Base-by-base conservation (phyloP, 2,329 filamentous ascomycete species). In the Penicillium sp. region DNA sequence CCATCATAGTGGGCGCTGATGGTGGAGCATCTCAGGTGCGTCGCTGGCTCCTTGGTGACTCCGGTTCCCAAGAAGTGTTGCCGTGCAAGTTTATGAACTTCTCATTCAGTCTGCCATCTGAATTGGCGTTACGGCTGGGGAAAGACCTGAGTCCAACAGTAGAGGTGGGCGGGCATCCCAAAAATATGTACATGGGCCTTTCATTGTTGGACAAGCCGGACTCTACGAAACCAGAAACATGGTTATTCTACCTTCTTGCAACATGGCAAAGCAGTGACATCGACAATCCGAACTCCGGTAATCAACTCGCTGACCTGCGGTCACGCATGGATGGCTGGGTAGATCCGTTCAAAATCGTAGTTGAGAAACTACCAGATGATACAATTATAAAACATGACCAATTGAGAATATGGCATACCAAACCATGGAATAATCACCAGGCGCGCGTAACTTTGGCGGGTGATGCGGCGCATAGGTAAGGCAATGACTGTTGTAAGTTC, bases 11-110 rank as follows among this genome's bases (percentile, higher is more conserved):
- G 5, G 53, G 53, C 20, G 47, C 53, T 14, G 53, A 56, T 46
- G 53, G 53, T 11, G 53, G 53, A 46, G 38, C 28, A 2, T 56
- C 53, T 1, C 47, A 24, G n/a, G 53, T 56, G 5, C 53, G 53
- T 26, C 53, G 53, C 24, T 56, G 53, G 53, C 23, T 56, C 9
- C 47, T 56, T 14, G 53, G 53, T 2, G 38, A 51, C 9, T 24
- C 24, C 6, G 53, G 46, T 2, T 26, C 40, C 11, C 53, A 49
- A 26, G 53, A 56, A 33, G 53, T 48, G 1, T 24, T 56, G 12
- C 53, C 53, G 14, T 56, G 53, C 26, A 40, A 50, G 11, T 56
- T 56, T 38, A 51, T 56, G 47, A 56, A 56, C 6, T 56, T 56
- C 33, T 51, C 53, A 4, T 56, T 56, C 20, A 50, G 35, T 9